Base-by-base conservation (phyloP, 1,139 yeast genomes). In the Zygosaccharomyces sapae region DNA sequence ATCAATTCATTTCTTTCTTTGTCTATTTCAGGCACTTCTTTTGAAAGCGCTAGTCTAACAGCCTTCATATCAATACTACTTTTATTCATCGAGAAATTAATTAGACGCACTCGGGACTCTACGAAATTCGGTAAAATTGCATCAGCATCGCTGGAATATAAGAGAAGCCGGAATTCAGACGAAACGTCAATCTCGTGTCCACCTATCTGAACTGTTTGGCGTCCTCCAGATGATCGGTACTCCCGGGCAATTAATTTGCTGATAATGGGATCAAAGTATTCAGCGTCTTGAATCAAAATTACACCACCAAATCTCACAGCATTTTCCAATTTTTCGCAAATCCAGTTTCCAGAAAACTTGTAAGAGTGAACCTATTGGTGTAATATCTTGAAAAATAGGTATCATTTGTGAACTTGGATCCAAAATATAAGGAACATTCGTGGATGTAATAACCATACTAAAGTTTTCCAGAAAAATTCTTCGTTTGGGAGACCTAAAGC, bases 281-380 rank as follows among this genome's bases (percentile, higher is more conserved):
- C 97, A 2, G 90, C 88, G 65, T 90, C 94, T 56, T 79, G 80
- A 27, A 90, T 75, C 9, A 90, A 62, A 7, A 90, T 70, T 0
- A 77, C 61, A 3, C 88, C 89, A 6, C 98, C 97, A 71, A 90
- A 90, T 51, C 94, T 71, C 24, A 90, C 65, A 0, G 95, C 83
- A 59, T 88, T 85, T 61, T 88, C 96, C 22, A 90, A 65, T 45
- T 80, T 86, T 80, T 83, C 3, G 77, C 63, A 62, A 83, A 86
- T 0, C 83, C 77, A n/a, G 76, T 77, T 57, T 85, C 87, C 45
- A 84, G 65, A 59, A 89, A 90, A 55, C 94, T 86, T 0, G 96
- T 78, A 0, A 79, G 62, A 0, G 75, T 69, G 1, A 83, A 62
- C 43, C 73, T 74, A 34, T 69, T 0, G 70, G 69, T 1, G 59